Conservation (phyloP, 805 yeast genomes). For the Zygoascus bituminiphila region DNA sequence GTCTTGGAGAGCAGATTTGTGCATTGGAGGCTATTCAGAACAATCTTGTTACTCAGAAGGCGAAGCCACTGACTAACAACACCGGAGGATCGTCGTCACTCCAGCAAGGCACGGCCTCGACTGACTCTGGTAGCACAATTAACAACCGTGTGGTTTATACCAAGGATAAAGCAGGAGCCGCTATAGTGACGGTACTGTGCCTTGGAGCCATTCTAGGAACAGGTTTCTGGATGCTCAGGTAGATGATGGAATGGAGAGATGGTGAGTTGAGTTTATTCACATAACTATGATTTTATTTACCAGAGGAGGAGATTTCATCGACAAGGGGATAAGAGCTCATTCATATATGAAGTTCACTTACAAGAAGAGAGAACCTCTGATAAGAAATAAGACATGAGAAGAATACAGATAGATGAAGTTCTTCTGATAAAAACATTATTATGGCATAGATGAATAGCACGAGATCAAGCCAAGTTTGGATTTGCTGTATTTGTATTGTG, state of each 20-base stretch:
- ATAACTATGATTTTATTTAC: too few relatives aligned
- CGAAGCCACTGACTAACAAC: constrained; percentile 51
- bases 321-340: too few relatives aligned
- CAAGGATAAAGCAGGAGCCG: constrained; percentile 84
- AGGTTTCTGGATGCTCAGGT: constrained; percentile 62
- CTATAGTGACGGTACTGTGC: constrained; percentile 71
- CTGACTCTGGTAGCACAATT: constrained; percentile 14
- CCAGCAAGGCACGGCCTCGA: constrained; percentile 52
- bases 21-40: constrained; percentile 65
- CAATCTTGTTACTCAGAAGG: constrained; percentile 28
- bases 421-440: too few relatives aligned
- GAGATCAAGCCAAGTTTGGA: too few relatives aligned
- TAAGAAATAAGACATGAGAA: too few relatives aligned
- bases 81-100: constrained; percentile 64
- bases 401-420: too few relatives aligned
- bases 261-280: background rate
- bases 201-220: constrained; percentile 54
- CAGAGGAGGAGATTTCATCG: too few relatives aligned
- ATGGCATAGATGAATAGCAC: too few relatives aligned
- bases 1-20: constrained; percentile 85
- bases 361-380: too few relatives aligned
- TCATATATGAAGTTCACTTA: too few relatives aligned
- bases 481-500: too few relatives aligned
- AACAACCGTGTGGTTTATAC: constrained; percentile 36
- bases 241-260: constrained; percentile 1